Evolutionary conservation across 441 rosid genomes (phyloP), one percentile per base, ranked within the genome.

Genomic region (Isatis lusitanica): DNA sequence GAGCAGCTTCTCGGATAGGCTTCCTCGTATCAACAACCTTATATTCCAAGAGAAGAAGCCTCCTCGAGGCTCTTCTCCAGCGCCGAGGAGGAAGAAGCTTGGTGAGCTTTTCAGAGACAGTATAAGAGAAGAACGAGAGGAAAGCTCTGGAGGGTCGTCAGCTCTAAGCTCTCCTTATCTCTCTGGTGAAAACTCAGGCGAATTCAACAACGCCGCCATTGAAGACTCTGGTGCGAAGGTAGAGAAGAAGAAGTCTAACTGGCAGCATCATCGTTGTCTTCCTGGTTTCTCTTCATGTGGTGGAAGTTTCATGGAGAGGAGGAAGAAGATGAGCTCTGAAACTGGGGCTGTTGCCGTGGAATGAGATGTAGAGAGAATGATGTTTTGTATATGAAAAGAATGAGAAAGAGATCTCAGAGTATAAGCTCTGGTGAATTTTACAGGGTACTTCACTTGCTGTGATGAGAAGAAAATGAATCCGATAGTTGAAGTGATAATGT

Each of bases 71-170:
- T 57, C 87, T 35, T 77, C 80, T 42, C 73, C 72, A 3, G 86
- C 82, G 56, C 83, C 92, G 58, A 86, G 83, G 80, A 95, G 87
- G 81, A 86, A 85, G 91, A 92, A 83, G 74, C 90, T 95, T n/a
- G 80, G 76, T 9, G 96, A 95, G 68, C 90, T 95, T 44, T 95
- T 95, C 72, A 80, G 46, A 66, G 94, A 93, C 30, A 87, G 90
- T 69, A 59, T 76, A 12, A 71, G 81, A 50, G 90, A 83, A 71
- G 81, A 68, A 6, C 9, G 76, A 39, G 78, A 66, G 9, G 75
- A 48, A 38, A 68, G 75, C 57, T 58, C 68, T 58, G 74, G 67
- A 51, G 72, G 53, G 17, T 66, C 74, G 2, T 81, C 87, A 9
- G 43, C 81, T 48, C 40, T 58, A 7, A 77, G 76, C 31, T 83